These are phyloP conservation scores for Tolypocladium capitatum DNA, from an alignment of 2,329 filamentous ascomycete genomes.

Conservation along the genomic window DNA sequence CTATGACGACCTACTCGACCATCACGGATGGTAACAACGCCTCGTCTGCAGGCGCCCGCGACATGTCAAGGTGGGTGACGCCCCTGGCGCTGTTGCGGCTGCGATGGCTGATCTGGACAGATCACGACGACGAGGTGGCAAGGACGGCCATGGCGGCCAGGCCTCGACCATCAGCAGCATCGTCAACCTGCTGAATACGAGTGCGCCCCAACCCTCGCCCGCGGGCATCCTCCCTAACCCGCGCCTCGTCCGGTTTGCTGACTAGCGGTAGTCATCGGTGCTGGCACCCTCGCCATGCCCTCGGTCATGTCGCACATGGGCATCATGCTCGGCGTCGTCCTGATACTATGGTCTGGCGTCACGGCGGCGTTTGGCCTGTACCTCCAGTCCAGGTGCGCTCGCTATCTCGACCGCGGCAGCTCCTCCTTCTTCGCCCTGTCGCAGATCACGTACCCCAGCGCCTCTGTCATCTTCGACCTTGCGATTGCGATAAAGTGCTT, in stretches of 20 bases:
- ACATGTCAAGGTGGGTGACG: slow-evolving; percentile 33
- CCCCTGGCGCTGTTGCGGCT: background rate
- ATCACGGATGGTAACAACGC: slow-evolving; percentile 33
- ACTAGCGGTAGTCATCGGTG: slow-evolving; percentile 62
- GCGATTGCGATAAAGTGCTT: slow-evolving; percentile 98
- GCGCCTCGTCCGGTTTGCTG: slow-evolving; percentile 3
- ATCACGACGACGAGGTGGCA: slow-evolving; percentile 49
- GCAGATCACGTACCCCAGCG: slow-evolving; percentile 92
- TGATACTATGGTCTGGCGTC: slow-evolving; percentile 84
- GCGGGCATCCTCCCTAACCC: background rate
- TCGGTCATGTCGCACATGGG: slow-evolving; percentile 92
- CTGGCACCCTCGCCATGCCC: slow-evolving; percentile 91
- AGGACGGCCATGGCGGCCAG: slow-evolving; percentile 56
- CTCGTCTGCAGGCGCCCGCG: slow-evolving; percentile 25
- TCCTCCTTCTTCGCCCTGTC: slow-evolving; percentile 95
- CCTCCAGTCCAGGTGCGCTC: slow-evolving; percentile 81
- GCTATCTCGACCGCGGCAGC: slow-evolving; percentile 79
- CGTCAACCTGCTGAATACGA: slow-evolving; percentile 93
- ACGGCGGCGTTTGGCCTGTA: slow-evolving; percentile 90
- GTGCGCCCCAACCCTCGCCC: slow-evolving; percentile 32
- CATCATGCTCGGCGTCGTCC: slow-evolving; percentile 66
- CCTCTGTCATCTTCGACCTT: slow-evolving; percentile 85
- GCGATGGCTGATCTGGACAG: slow-evolving; percentile 17
- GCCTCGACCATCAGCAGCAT: slow-evolving; percentile 85
- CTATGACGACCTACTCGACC: slow-evolving; percentile 43